phyloP scores from a whole-genome alignment of 2,329 filamentous ascomycete species.

The Dactylellina cionopaga region DNA sequence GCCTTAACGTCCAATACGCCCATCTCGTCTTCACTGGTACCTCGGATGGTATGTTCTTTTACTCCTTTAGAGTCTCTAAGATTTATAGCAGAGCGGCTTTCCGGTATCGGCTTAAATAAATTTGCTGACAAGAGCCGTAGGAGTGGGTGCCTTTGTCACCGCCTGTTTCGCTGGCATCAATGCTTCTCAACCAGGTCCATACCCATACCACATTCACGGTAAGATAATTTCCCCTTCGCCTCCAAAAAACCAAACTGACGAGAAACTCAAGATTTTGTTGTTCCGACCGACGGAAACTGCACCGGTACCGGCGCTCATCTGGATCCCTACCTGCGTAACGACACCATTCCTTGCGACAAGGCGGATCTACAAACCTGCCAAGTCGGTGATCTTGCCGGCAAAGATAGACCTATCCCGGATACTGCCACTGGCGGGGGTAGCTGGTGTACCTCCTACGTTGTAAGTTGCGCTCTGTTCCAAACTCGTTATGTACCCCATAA shows the following conservation, averaged over 20 bases:
- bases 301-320: conserved; percentile 74
- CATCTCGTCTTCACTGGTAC: conserved; percentile 42
- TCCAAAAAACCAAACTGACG: background rate
- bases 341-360: conserved; percentile 70
- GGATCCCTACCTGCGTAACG: conserved; percentile 74
- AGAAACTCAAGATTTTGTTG: conserved; percentile 24
- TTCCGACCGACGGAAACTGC: conserved; percentile 68
- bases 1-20: conserved; percentile 9
- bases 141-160: conserved; percentile 23
- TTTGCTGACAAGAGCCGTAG: too few relatives aligned
- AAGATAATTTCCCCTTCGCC: background rate
- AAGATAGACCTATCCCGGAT: conserved; percentile 68
- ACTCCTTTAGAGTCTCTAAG: background rate
- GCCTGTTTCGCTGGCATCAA: conserved; percentile 26
- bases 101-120: too few relatives aligned
- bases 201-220: conserved; percentile 47
- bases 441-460: conserved; percentile 38
- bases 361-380: conserved; percentile 72
- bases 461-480: conserved; percentile 16
- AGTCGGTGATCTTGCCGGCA: conserved; percentile 79
- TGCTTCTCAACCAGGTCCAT: conserved; percentile 29
- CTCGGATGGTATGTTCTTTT: conserved; percentile 28
- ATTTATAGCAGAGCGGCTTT: too few relatives aligned
- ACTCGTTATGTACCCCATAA: background rate
- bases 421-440: background rate